phyloP scores from a whole-genome alignment of 2,329 filamentous ascomycete species.

The Cordyceps javanica region DNA sequence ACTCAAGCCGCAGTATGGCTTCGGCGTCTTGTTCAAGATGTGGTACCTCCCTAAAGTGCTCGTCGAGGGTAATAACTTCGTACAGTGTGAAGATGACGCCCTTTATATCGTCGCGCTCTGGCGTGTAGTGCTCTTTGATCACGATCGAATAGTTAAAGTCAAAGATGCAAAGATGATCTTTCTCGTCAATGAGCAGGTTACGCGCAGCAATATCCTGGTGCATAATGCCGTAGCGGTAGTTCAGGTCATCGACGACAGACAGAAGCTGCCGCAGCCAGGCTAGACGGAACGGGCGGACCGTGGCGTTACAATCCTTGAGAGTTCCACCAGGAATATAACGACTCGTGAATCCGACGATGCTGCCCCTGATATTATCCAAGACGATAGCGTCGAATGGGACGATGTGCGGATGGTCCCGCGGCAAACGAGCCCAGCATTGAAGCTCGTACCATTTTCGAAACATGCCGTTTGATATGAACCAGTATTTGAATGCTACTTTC shows the following conservation, averaged over 20 bases:
- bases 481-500: constrained; percentile 28
- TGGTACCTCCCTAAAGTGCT: constrained; percentile 17
- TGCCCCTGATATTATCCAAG: constrained; percentile 24
- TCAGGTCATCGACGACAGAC: constrained; percentile 29
- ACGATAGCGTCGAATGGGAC: constrained; percentile 28
- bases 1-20: constrained; percentile 17
- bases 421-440: constrained; percentile 27
- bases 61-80: constrained; percentile 31
- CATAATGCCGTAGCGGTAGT: constrained; percentile 28
- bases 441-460: constrained; percentile 28
- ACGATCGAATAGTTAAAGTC: constrained; percentile 29
- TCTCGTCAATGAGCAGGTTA: constrained; percentile 31
- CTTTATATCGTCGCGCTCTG: constrained; percentile 26
- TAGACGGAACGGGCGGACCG: constrained; percentile 25
- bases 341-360: constrained; percentile 30
- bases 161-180: constrained; percentile 28
- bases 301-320: constrained; percentile 21
- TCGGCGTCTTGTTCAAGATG: constrained; percentile 21
- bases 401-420: constrained; percentile 25
- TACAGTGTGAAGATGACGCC: constrained; percentile 30
- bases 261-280: constrained; percentile 31
- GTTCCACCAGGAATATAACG: constrained; percentile 26
- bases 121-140: constrained; percentile 17
- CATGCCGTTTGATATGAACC: constrained; percentile 20
- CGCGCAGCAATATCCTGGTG: constrained; percentile 34